Percentiles rank a stretch among this genome's conserved stretches.
Evolutionary conservation across 768 basidiomycete species (phyloP).

Genomic region (Pisolithus orientalis): DNA sequence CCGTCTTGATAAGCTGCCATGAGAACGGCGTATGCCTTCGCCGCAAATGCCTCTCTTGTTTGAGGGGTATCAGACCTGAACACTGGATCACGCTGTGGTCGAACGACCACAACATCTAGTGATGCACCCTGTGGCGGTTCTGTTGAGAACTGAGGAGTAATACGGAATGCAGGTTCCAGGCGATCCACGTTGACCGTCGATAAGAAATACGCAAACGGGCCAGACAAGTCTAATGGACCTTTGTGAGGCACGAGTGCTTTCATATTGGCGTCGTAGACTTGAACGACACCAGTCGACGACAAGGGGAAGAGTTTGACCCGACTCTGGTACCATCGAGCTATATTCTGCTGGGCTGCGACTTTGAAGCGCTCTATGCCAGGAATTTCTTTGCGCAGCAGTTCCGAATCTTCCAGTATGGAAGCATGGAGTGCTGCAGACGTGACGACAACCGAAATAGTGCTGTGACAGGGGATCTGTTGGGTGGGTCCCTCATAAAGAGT

Average conservation of each 20-base stretch:
- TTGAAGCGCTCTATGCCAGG: constrained; percentile 87
- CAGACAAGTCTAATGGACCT: constrained; percentile 43
- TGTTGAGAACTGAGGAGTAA: constrained; percentile 55
- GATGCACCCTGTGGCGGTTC: constrained; percentile 39
- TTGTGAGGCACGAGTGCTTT: constrained; percentile 43
- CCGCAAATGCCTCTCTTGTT: constrained; percentile 43
- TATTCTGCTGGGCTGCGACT: constrained; percentile 73
- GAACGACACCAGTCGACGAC: constrained; percentile 34
- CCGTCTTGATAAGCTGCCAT: constrained; percentile 75
- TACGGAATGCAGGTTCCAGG: constrained; percentile 76
- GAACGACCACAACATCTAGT: constrained; percentile 71
- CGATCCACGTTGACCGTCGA: constrained; percentile 80
- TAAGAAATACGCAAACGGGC: constrained; percentile 85
- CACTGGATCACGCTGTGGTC: constrained; percentile 60
- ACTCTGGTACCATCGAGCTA: constrained; percentile 63
- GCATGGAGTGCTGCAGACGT: constrained; percentile 85
- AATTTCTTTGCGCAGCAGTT: constrained; percentile 56
- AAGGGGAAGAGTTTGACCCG: constrained; percentile 50
- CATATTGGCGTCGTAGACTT: constrained; percentile 54
- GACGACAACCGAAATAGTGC: constrained; percentile 68
- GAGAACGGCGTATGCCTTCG: constrained; percentile 49
- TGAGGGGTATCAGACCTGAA: constrained; percentile 35
- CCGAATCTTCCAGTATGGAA: constrained; percentile 76
- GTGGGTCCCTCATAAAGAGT: constrained; percentile 31
- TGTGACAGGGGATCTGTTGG: constrained; percentile 13